Conservation (phyloP, 164 flowering plant species). For the Chloranthus sessilifolius region DNA sequence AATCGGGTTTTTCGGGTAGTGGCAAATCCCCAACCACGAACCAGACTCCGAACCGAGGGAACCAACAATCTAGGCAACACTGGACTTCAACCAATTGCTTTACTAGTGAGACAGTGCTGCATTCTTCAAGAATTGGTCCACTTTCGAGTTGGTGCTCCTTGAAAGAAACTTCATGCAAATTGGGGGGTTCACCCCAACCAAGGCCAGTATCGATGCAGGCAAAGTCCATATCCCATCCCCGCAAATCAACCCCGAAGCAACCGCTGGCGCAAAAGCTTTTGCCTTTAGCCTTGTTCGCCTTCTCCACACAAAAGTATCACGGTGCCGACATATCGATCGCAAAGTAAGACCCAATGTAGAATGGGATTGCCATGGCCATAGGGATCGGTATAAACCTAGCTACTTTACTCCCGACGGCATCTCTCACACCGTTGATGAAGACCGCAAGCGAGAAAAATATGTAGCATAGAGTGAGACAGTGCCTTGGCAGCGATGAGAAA, state of each 20-base stretch:
- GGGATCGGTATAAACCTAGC: slow-evolving; percentile 38
- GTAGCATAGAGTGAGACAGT: slow-evolving; percentile 39
- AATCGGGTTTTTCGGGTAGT: no score
- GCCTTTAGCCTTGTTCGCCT: slow-evolving; percentile 36
- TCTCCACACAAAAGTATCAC: slow-evolving; percentile 36
- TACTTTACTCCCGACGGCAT: slow-evolving; percentile 19
- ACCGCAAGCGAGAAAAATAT: slow-evolving; percentile 34
- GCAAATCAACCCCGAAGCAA: slow-evolving; percentile 49
- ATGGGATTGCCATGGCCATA: slow-evolving; percentile 52
- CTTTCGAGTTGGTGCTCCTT: slow-evolving; percentile 16
- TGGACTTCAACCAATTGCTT: no score
- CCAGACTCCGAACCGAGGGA: no score
- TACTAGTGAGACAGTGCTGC: no score
- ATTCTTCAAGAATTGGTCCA: slow-evolving; percentile 26
- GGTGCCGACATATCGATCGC: slow-evolving; percentile 53
- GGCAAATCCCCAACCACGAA: no score
- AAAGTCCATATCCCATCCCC: slow-evolving; percentile 49
- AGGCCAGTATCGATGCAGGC: slow-evolving; percentile 39
- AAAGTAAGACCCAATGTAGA: slow-evolving; percentile 41
- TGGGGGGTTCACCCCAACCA: slow-evolving; percentile 35
- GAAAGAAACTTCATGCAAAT: slow-evolving; percentile 48
- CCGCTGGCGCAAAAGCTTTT: slow-evolving; percentile 38
- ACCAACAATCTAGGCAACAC: no score
- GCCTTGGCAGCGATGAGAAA: slow-evolving; percentile 33
- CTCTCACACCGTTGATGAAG: slow-evolving; percentile 30